Conservation (phyloP, 2,329 filamentous ascomycete species). For the Pestalotiopsis sp. region DNA sequence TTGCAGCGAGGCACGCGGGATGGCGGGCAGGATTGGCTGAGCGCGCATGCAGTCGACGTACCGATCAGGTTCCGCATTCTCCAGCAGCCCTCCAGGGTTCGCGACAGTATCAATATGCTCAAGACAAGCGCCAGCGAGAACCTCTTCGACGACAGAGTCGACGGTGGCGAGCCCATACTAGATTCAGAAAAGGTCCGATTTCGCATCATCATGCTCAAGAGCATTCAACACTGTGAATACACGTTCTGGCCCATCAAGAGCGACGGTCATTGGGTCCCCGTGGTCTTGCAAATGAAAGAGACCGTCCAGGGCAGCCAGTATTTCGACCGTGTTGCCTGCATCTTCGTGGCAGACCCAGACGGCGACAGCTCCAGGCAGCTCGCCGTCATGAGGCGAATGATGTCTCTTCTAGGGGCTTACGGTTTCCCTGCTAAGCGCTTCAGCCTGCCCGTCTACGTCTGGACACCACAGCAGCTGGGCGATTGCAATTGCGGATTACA, state of each 20-base stretch:
- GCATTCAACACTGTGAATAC: conserved; percentile 2
- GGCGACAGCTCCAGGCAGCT: neutral
- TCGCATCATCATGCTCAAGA: neutral
- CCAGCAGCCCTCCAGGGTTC: neutral
- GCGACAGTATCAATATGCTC: neutral
- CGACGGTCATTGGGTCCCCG: neutral
- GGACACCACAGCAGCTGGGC: conserved; percentile 1
- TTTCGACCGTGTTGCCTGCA: neutral
- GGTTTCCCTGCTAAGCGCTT: neutral
- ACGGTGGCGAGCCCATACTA: too few relatives aligned
- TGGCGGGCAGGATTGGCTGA: neutral
- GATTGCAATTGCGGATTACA: neutral
- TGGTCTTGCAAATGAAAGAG: neutral
- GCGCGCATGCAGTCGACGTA: neutral
- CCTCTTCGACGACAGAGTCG: neutral
- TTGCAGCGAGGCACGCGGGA: neutral
- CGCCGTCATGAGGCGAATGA: neutral
- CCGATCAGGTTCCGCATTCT: neutral
- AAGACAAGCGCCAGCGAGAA: neutral
- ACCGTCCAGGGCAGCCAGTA: neutral
- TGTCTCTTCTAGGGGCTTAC: neutral
- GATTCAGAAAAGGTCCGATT: neutral
- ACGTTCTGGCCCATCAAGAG: conserved; percentile 10
- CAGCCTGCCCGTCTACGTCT: neutral
- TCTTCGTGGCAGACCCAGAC: neutral